Conservation (phyloP, 129 eudicot genomes). For the Centella asiatica region DNA sequence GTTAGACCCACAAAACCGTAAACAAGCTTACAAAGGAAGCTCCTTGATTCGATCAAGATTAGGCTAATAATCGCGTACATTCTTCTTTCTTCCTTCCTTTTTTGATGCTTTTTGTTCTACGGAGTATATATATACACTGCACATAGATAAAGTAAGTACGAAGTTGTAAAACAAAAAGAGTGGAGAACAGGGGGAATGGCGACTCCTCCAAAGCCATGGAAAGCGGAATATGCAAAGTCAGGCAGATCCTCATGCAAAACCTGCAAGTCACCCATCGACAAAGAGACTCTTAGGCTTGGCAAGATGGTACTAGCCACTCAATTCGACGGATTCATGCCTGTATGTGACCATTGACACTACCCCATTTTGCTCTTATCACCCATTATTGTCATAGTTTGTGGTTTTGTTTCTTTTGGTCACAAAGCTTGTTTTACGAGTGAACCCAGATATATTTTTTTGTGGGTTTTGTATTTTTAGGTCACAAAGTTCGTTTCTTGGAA, state of each 20-base stretch:
- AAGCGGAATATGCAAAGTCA: slow-evolving; percentile 87
- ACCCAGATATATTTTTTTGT: neutral
- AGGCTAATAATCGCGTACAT: neutral
- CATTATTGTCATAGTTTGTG: too few relatives aligned
- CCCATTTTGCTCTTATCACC: neutral
- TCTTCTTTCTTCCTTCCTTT: neutral
- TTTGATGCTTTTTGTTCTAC: neutral
- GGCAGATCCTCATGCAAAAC: slow-evolving; percentile 75
- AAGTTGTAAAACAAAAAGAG: neutral
- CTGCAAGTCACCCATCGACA: slow-evolving; percentile 58
- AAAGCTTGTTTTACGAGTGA: neutral
- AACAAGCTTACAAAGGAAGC: slow-evolving; percentile 4
- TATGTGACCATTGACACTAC: slow-evolving; percentile 13
- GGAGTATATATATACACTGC: neutral
- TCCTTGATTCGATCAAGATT: neutral
- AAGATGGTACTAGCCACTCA: slow-evolving; percentile 74
- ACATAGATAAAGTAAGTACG: neutral
- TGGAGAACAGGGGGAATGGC: slow-evolving; percentile 44
- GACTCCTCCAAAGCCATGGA: slow-evolving; percentile 87
- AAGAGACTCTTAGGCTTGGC: slow-evolving; percentile 65
- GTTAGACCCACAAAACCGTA: too few relatives aligned
- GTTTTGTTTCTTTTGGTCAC: too few relatives aligned
- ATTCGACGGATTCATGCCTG: slow-evolving; percentile 95
- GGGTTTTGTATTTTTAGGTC: slow-evolving; percentile 1
- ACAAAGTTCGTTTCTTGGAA: neutral